Base-by-base conservation (phyloP, 2,329 filamentous ascomycete genomes). In the Dactylellina leptospora region DNA sequence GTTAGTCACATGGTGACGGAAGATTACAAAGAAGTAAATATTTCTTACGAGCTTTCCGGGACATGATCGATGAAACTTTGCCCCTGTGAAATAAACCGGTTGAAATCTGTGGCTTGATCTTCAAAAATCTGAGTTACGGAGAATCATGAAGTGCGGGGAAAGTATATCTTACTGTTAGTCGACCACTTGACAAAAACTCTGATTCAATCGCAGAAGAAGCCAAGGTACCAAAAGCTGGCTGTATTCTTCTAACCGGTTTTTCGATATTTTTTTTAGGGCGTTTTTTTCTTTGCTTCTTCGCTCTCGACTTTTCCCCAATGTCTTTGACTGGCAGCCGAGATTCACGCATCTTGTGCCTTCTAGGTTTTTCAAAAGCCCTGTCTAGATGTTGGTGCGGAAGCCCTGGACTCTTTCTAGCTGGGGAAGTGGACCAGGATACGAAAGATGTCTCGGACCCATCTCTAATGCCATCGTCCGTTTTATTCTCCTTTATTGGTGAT, bases 281-380 rank as follows among this genome's bases (percentile, higher is more conserved):
- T 16, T 27, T 64, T 72, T 64, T 59, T 47, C 60, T 72, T 64
- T 72, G 60, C 45, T 25, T 22, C 23, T 28, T 30, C 18, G 36
- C 58, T 4, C 9, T 42, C 18, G 18, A 20, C 36, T 47, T n/a
- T n/a, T n/a, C 16, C 25, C 25, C 51, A 20, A 40, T 36, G 18
- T 22, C 11, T 63, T 71, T 71, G n/a, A 53, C 18, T 22, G 16
- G 36, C 25, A 60, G 64, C 64, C 68, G 68, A 72, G 51, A 60
- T 48, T 72, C 59, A 50, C 58, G 68, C 68, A 72, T 72, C 47
- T 64, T 72, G 45, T 72, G 54, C 51, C 68, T 53, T 44, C 64
- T 58, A 3, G 38, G 60, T 36, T 42, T 63, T 53, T 72, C 59
- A 55, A 64, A 72, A 42, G 18, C 27, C 53, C 54, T n/a, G 38